phyloP scores from a whole-genome alignment of 208 protist genomes.

The Trypanosoma brucei region DNA sequence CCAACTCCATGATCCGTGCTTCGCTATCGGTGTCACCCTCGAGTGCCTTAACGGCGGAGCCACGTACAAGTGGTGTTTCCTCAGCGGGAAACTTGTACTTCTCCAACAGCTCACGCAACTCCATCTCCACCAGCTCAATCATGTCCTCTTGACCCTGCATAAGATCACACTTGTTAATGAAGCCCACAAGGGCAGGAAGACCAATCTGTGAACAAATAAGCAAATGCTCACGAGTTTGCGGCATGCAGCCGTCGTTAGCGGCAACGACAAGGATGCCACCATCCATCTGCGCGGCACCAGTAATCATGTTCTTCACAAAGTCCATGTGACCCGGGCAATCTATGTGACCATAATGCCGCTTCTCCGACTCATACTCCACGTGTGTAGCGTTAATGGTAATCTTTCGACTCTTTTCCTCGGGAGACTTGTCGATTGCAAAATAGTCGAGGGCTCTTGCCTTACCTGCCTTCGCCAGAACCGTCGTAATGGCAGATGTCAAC shows the following conservation, averaged over 20 bases:
- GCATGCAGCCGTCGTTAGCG: slow-evolving; percentile 96
- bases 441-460: slow-evolving; percentile 86
- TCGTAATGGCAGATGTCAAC: slow-evolving; percentile 97
- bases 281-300: slow-evolving; percentile 97
- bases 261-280: slow-evolving; percentile 90
- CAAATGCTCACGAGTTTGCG: slow-evolving; percentile 99
- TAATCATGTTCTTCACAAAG: slow-evolving; percentile 99
- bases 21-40: slow-evolving; percentile 93
- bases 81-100: slow-evolving; percentile 93
- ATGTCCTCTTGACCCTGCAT: slow-evolving; percentile 91
- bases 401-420: slow-evolving; percentile 98
- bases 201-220: slow-evolving; percentile 98
- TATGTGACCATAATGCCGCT: slow-evolving; percentile 99
- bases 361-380: slow-evolving; percentile 98
- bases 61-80: slow-evolving; percentile 85
- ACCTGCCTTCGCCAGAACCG: slow-evolving; percentile 86
- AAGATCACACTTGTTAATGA: slow-evolving; percentile 98
- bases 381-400: slow-evolving; percentile 99
- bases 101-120: slow-evolving; percentile 94
- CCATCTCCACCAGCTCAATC: slow-evolving; percentile 96
- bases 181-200: slow-evolving; percentile 95
- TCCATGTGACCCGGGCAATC: slow-evolving; percentile 99
- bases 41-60: slow-evolving; percentile 96
- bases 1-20: slow-evolving; percentile 89
- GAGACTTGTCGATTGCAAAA: slow-evolving; percentile 99